Percentiles rank a stretch among this genome's conserved stretches.
Evolutionary conservation across 495 filamentous ascomycete genomes (phyloP).

Genomic region (Aspergillus sclerotioniger): DNA sequence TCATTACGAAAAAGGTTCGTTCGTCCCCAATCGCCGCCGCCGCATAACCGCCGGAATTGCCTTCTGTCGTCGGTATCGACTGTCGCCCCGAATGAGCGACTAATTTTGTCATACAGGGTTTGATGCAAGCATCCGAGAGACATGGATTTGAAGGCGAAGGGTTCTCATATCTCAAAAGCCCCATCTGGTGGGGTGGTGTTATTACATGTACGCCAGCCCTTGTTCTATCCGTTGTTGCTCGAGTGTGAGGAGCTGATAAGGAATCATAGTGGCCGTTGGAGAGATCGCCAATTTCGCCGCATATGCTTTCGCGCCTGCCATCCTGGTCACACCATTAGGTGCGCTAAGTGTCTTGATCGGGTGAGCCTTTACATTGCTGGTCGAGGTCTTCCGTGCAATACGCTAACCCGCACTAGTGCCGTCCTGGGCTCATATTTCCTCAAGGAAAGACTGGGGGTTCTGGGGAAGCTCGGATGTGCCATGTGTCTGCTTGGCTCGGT

Average conservation of each 20-base stretch:
- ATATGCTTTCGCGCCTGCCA: slow-evolving; percentile 96
- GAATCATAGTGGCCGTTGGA: slow-evolving; percentile 64
- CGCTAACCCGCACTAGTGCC: slow-evolving; percentile 52
- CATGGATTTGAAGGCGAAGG: slow-evolving; percentile 98
- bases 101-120: slow-evolving; percentile 56
- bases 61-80: slow-evolving; percentile 3
- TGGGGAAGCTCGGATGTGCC: slow-evolving; percentile 93
- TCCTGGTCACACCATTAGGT: slow-evolving; percentile 91
- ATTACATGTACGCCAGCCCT: slow-evolving; percentile 63
- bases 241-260: slow-evolving; percentile 20
- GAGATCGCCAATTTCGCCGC: slow-evolving; percentile 96
- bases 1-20: slow-evolving; percentile 87
- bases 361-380: slow-evolving; percentile 32
- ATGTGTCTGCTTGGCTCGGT: slow-evolving; percentile 95
- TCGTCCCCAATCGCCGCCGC: slow-evolving; percentile 10
- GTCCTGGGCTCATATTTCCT: slow-evolving; percentile 94
- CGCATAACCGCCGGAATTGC: not conserved
- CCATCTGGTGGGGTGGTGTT: slow-evolving; percentile 95
- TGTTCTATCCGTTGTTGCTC: not conserved
- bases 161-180: slow-evolving; percentile 86
- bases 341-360: slow-evolving; percentile 93
- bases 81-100: slow-evolving; percentile 2
- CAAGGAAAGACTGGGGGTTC: slow-evolving; percentile 77
- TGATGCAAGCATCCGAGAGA: slow-evolving; percentile 82
- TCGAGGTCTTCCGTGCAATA: not conserved